Evolutionary conservation across 305 asterid genomes (phyloP).

Genomic region (Stenogyne calaminthoides): DNA sequence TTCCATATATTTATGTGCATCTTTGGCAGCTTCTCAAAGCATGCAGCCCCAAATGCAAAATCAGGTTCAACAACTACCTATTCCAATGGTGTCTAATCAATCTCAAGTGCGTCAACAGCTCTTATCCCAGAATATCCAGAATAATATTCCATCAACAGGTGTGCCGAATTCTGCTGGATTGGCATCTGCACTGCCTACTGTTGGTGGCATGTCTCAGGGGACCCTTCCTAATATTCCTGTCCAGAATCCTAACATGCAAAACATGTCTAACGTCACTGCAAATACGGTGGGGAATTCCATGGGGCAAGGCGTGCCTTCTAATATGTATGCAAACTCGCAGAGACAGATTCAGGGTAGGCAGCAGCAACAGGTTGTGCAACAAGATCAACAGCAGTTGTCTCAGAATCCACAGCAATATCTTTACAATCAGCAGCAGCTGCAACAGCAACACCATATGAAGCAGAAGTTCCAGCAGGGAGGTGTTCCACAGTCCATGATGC

Average conservation of each 20-base stretch:
- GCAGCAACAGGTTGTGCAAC: slow-evolving; percentile 66
- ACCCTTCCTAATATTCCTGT: slow-evolving; percentile 63
- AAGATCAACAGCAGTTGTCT: slow-evolving; percentile 78
- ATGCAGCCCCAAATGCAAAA: slow-evolving; percentile 80
- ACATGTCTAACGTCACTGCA: slow-evolving; percentile 57
- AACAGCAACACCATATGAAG: slow-evolving; percentile 58
- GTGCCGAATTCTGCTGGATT: slow-evolving; percentile 70
- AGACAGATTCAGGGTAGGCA: slow-evolving; percentile 79
- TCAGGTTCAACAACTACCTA: slow-evolving; percentile 65
- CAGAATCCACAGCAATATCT: slow-evolving; percentile 71
- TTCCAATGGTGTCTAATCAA: slow-evolving; percentile 60
- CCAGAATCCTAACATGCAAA: slow-evolving; percentile 76
- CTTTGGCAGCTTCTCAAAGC: slow-evolving; percentile 57
- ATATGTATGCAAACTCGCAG: slow-evolving; percentile 73
- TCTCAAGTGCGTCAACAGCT: slow-evolving; percentile 77
- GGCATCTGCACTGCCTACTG: slow-evolving; percentile 60
- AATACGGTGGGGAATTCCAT: slow-evolving; percentile 65
- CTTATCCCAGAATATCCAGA: slow-evolving; percentile 66
- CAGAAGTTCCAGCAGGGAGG: slow-evolving; percentile 76
- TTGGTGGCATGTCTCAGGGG: slow-evolving; percentile 61
- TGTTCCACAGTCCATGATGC: slow-evolving; percentile 63
- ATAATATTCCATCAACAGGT: slow-evolving; percentile 63
- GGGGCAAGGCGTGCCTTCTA: slow-evolving; percentile 79
- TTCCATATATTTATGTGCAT: slow-evolving; percentile 19
- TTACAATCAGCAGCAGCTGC: slow-evolving; percentile 89